Evolutionary conservation across 352 stramenopile species (phyloP), one percentile per base, ranked within the genome.

Genomic region (Globisporangium nunn): DNA sequence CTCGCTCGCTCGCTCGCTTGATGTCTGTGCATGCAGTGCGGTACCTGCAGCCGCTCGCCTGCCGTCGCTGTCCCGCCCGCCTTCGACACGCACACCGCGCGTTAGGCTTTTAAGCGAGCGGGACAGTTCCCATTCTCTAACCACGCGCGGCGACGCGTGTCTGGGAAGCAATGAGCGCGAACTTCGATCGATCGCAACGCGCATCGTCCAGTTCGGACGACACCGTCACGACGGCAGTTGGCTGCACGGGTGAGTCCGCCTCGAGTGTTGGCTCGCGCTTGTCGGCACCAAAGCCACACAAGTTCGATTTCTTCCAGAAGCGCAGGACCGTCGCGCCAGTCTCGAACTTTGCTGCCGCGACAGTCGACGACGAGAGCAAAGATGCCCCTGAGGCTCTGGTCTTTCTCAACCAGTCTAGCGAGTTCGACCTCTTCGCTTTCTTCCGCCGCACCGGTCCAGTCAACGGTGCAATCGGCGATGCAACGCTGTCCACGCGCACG

Each of bases 381-480:
- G 33, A 47, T 15, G 44, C 30, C 1, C 29, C 45, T 15, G 58
- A 64, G 48, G 28, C 52, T 35, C 52, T 76, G 18, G 46, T 76
- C 3, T 65, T 76, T 8, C 53, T 76, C n/a, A 76, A 76, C 54
- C 57, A 64, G 23, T n/a, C 66, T 0, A 41, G 50, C 5, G 46
- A 67, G 6, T 74, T 76, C 35, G 62, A 67, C 48, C 59, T 76
- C 28, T 57, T 59, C 14, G 60, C 68, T 7, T 45, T 76, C 11
- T 71, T 76, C 17, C 65, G 64, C 12, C 43, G 57, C 2, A 30
- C 54, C 40, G 71, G 54, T 18, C 61, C 61, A 17, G 46, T 47
- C 4, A 44, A 14, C 17, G 28, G 41, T n/a, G n/a, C 48, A 45
- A 12, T 17, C 6, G 18, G 35, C 46, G 54, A 48, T 4, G 30